Base-by-base conservation (phyloP, 2,329 filamentous ascomycete genomes). In the Curvularia sp. region DNA sequence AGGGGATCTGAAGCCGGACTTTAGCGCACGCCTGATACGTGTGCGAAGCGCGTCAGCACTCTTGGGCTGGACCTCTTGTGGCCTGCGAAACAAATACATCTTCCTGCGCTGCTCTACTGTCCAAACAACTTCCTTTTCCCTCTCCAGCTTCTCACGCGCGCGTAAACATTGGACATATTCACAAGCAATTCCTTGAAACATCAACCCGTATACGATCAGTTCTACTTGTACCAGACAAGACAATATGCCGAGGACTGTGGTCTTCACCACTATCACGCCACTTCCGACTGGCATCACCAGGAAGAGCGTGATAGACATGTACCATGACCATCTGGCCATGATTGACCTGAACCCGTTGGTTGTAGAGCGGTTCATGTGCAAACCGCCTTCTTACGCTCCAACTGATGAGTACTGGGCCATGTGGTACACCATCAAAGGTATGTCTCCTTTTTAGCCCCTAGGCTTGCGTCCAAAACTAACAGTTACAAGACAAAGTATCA, bases 261-360 rank as follows among this genome's bases (percentile, higher is more conserved):
- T 87, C 30, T 92, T 93, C 79, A 95, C 91, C 38, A 90, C 86
- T 45, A 87, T 93, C 67, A 95, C 91, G 27, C 89, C 92, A 18
- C 83, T 96, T 30, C 92, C 93, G 8, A 67, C 84, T 2, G 81
- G 82, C 66, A 84, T 95, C 64, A 82, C 86, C 47, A 86, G 91
- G 53, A 83, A 89, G 65, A 83, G 86, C n/a, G 91, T 91, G 41
- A 75, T 96, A 63, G 82, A 86, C 53, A 91, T 91, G 65, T 86
- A 96, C 30, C 91, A 92, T 75, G 84, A 89, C 75, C 92, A 96
- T 78, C 76, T 83, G 49, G 88, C 88, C 67, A 96, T 97, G 89
- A 96, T 96, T 70, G 89, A 94, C 72, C 81, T 96, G 56, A 96
- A 96, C 76, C 92, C 92, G 1, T 83, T 96, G 47, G 89, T 96